Percentiles rank a stretch among this genome's conserved stretches.
Conservation (phyloP, 441 rosid species). For the Corymbia citriodora region DNA sequence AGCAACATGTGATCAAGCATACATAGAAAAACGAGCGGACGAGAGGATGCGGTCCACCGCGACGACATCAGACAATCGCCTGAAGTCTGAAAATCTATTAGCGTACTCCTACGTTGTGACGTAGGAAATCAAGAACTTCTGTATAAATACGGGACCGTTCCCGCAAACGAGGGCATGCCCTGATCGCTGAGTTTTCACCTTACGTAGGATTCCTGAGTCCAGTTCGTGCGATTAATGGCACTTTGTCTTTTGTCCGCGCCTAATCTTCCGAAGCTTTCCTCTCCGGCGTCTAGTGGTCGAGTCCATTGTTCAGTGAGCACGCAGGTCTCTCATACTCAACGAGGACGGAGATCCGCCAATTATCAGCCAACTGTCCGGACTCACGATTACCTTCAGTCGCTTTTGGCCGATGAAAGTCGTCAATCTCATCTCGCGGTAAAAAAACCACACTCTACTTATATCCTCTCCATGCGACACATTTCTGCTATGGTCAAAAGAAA, state of each 20-base stretch:
- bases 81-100: neutral
- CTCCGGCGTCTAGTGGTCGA: neutral
- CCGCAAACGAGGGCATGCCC: neutral
- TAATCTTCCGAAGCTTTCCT: neutral
- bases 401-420: no score
- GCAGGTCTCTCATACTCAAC: neutral
- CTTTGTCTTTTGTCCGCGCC: neutral
- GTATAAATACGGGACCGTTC: neutral
- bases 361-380: conserved; percentile 28
- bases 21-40: neutral
- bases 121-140: no score
- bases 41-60: neutral
- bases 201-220: neutral
- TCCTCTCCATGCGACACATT: no score
- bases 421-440: no score
- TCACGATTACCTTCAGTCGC: neutral
- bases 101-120: neutral
- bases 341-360: conserved; percentile 6
- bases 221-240: neutral
- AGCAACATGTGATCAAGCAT: neutral
- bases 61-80: neutral
- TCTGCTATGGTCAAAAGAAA: neutral
- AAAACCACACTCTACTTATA: no score
- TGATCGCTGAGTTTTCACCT: neutral
- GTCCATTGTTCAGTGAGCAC: neutral